Percentiles rank a stretch among this genome's conserved stretches.
Conservation (phyloP, 139 green algal genomes). For the Chloropicon primus region DNA sequence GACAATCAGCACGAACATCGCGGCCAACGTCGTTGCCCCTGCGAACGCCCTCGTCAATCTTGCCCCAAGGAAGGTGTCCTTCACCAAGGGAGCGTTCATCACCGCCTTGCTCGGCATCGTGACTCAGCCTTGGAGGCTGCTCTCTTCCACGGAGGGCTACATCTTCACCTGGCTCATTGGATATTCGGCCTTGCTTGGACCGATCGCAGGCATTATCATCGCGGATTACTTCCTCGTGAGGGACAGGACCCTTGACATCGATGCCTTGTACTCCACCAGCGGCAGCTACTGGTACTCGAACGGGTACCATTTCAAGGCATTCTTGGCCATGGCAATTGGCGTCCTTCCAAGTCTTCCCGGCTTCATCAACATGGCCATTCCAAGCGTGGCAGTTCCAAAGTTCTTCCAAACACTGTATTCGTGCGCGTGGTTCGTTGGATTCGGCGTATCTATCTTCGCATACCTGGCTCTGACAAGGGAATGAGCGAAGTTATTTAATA, state of each 20-base stretch:
- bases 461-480: slow-evolving; percentile 19
- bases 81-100: neutral
- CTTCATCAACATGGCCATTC: neutral
- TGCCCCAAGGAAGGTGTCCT: neutral
- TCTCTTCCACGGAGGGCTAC: slow-evolving; percentile 30
- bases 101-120: neutral
- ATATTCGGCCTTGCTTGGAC: slow-evolving; percentile 33
- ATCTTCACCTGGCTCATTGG: slow-evolving; percentile 61
- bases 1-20: slow-evolving; percentile 74
- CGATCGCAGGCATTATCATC: slow-evolving; percentile 30
- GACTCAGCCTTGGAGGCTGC: slow-evolving; percentile 11
- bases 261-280: slow-evolving; percentile 33
- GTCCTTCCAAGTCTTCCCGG: neutral
- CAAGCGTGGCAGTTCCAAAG: neutral
- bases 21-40: slow-evolving; percentile 66
- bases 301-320: neutral
- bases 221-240: slow-evolving; percentile 57
- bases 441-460: slow-evolving; percentile 21
- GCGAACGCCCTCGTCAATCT: slow-evolving; percentile 45
- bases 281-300: slow-evolving; percentile 45
- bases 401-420: slow-evolving; percentile 35
- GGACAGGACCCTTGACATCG: slow-evolving; percentile 30
- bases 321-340: neutral
- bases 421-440: slow-evolving; percentile 50
- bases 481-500: neutral